Base-by-base conservation (phyloP, 2,329 filamentous ascomycete species). In the Xylaria multiplex region DNA sequence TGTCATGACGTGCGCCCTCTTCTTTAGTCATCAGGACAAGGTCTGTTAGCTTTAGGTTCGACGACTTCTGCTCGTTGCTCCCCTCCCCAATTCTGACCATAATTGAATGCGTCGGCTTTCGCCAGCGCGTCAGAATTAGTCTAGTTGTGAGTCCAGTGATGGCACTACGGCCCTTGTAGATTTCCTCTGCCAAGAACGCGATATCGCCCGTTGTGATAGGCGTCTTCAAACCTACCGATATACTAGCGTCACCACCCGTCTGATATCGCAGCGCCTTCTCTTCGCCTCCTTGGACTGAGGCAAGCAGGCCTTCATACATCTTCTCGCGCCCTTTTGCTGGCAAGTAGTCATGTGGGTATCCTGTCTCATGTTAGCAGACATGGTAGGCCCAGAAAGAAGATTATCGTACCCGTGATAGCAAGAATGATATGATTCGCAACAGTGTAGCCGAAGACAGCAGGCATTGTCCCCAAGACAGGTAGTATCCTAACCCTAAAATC, bases 401-500 rank as follows among this genome's bases (percentile, higher is more conserved):
- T 35, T 35, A 0, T 27, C 73, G 42, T 73, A 82, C 82, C 82
- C 6, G 86, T 83, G 53, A 98, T 87, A 64, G 89, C 88, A 62
- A 97, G 85, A 70, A 99, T 95, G 66, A 98, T 89, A 76, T 98
- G 93, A 79, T 98, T 99, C 3, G 96, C 96, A 8, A 92, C 88
- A 0, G 91, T 92, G 62, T 97, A 91, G 8, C 96, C 96, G 77
- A 99, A 99, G 0, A 98, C 90, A 2, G 96, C 95, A 0, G 96
- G 96, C 94, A 99, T 97, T 0, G 96, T 99, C 0, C 96, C 96
- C 2, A 99, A 82, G 0, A 99, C 96, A 0, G 96, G 96, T 8
- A 99, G 80, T 64, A 99, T 99, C n/a, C 96, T 87, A 9, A 97
- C 93, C 27, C 96, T 87, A 78, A 99, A 99, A 76, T 97, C 94